Evolutionary conservation across 805 yeast species (phyloP).

Genomic region (Wickerhamiella slavikovae): DNA sequence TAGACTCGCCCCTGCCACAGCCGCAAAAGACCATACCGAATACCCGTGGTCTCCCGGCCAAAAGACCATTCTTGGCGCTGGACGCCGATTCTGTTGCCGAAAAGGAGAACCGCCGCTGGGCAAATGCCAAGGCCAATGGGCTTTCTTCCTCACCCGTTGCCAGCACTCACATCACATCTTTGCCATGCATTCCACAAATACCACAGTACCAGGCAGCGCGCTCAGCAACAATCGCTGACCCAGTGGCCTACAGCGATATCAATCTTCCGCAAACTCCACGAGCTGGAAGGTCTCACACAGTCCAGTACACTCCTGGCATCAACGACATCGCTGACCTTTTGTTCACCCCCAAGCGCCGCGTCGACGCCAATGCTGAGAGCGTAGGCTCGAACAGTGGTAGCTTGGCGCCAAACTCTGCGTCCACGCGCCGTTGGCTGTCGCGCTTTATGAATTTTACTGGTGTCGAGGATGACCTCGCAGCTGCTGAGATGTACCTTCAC

Average conservation of each 20-base stretch:
- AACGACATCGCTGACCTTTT: not conserved
- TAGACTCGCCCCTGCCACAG: not conserved
- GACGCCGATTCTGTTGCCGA: no score
- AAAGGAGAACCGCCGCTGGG: no score
- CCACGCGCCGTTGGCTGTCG: slow-evolving; percentile 5
- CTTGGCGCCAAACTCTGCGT: no score
- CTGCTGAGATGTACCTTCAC: slow-evolving; percentile 4
- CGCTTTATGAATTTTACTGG: slow-evolving; percentile 3
- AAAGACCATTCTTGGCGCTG: not conserved
- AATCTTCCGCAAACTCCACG: not conserved
- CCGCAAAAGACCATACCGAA: not conserved
- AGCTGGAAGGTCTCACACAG: not conserved
- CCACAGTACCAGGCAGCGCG: not conserved
- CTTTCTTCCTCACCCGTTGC: no score
- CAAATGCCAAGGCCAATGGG: no score
- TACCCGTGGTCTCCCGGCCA: not conserved
- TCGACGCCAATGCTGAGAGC: not conserved
- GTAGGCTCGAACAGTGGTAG: no score
- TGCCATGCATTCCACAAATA: not conserved
- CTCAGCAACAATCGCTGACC: not conserved
- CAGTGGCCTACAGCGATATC: not conserved
- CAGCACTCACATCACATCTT: not conserved
- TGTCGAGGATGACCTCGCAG: slow-evolving; percentile 5
- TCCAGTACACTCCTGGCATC: not conserved
- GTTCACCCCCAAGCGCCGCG: slow-evolving; percentile 1